phyloP scores from a whole-genome alignment of 768 basidiomycete genomes.

The Mycena belliarum region DNA sequence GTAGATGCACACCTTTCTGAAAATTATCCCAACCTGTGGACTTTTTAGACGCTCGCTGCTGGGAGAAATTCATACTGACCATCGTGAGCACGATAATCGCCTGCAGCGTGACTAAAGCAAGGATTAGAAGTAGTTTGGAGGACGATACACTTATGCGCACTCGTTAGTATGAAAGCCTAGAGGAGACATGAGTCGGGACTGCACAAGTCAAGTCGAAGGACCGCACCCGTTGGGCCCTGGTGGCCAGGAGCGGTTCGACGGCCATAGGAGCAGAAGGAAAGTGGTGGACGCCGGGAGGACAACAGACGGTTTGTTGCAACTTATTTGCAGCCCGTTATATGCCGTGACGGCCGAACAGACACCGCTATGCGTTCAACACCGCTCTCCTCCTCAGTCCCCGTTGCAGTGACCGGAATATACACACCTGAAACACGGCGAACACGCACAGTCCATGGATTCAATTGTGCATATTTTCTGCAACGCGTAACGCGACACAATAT shows the following conservation, averaged over 20 bases:
- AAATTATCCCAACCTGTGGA: conserved; percentile 54
- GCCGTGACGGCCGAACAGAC: neutral
- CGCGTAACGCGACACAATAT: conserved; percentile 40
- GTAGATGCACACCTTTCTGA: conserved; percentile 51
- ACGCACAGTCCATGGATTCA: conserved; percentile 5
- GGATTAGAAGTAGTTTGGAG: conserved; percentile 1
- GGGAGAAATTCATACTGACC: conserved; percentile 28
- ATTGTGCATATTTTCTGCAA: neutral
- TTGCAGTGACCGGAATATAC: too few relatives aligned
- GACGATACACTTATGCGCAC: conserved; percentile 41
- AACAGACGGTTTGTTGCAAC: neutral
- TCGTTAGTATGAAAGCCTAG: conserved; percentile 64
- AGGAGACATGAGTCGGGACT: too few relatives aligned
- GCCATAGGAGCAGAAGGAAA: conserved; percentile 47
- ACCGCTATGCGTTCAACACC: neutral
- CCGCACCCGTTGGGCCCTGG: conserved; percentile 53
- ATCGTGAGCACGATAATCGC: conserved; percentile 73
- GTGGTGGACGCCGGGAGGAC: neutral
- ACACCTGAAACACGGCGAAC: too few relatives aligned
- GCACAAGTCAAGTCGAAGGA: too few relatives aligned
- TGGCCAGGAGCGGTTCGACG: conserved; percentile 69
- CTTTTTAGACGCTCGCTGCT: too few relatives aligned
- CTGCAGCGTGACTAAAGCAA: conserved; percentile 55
- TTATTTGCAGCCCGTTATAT: neutral
- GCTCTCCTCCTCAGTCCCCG: too few relatives aligned